Base-by-base conservation (phyloP, 2,329 filamentous ascomycete genomes). In the Xylariomycetidae sp. region DNA sequence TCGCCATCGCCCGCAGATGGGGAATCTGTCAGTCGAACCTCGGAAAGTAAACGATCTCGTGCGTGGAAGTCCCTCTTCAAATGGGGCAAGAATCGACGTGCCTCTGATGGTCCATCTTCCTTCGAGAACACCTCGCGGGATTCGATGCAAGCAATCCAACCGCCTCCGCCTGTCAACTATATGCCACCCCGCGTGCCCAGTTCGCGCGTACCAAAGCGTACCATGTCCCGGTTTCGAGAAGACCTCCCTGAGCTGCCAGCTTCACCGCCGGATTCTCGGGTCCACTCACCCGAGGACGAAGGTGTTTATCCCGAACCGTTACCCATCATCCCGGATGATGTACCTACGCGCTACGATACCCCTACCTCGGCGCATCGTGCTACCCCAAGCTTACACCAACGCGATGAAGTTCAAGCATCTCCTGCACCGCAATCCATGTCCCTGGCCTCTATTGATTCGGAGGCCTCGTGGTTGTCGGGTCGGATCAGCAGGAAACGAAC, bases 401-500 rank as follows among this genome's bases (percentile, higher is more conserved):
- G 54, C 40, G 60, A 65, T 19, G 58, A 60, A 17, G 52, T 60
- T 4, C 60, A 65, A 16, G 56, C 64, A 17, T 79, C 72, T 5
- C 77, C 68, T 13, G 79, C 71, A 46, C 71, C 64, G 22, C 73
- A 88, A 53, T 86, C 88, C 19, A 82, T 89, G 57, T 96, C 90
- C 0, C 70, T 96, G 13, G 92, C 88, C 2, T 95, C 89, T 0
- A 86, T 96, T 38, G 92, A 95, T 53, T 95, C 89, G 0, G 92
- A 98, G 63, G 92, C 76, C 4, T 95, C 89, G 1, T 98, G 92
- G 92, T 78, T 98, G 27, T 92, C 88, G 4, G 88, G 90, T 12
- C 79, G 81, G 36, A 59, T 68, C 3, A 58, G 59, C 31, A 71
- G 68, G 44, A 68, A 65, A 50, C 59, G 67, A 43, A 58, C 61